phyloP scores from a whole-genome alignment of 2,329 filamentous ascomycete genomes.

The Incumbomyces lentus region DNA sequence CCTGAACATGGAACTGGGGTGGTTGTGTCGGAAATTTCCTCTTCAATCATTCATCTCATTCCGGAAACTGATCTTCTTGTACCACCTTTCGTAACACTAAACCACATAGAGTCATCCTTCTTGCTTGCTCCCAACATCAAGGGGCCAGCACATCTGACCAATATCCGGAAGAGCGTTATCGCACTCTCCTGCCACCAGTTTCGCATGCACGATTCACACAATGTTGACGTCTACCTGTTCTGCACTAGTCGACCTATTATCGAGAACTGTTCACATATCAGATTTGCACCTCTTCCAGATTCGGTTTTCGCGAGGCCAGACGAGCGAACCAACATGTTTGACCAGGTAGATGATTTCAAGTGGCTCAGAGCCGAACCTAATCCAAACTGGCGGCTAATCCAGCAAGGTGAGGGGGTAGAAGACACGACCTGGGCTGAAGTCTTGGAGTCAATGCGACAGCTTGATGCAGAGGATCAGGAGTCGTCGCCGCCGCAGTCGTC shows the following conservation, averaged over 20 bases:
- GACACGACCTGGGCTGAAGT: background rate
- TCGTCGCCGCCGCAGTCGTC: background rate
- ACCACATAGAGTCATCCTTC: constrained; percentile 58
- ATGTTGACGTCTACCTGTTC: constrained; percentile 74
- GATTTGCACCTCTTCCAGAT: constrained; percentile 65
- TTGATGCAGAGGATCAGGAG: background rate
- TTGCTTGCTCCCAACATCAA: constrained; percentile 68
- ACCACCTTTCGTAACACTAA: constrained; percentile 62
- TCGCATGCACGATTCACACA: constrained; percentile 75
- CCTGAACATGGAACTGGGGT: constrained; percentile 30
- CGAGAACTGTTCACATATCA: constrained; percentile 69
- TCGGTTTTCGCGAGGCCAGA: constrained; percentile 12
- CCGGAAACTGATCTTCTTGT: constrained; percentile 59
- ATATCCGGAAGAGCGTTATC: constrained; percentile 54
- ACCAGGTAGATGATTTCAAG: constrained; percentile 93
- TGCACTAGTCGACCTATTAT: constrained; percentile 83
- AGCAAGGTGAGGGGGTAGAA: constrained; percentile 47
- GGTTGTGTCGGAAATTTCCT: constrained; percentile 34
- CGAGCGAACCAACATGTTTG: constrained; percentile 56
- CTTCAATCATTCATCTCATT: constrained; percentile 55
- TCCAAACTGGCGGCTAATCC: constrained; percentile 73
- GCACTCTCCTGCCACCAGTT: constrained; percentile 79
- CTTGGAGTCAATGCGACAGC: background rate
- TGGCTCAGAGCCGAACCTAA: constrained; percentile 77
- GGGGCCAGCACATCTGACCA: constrained; percentile 76